Evolutionary conservation across 352 stramenopile species (phyloP), one percentile per base, ranked within the genome.

Genomic region (Hyaloperonospora arabidopsidis): DNA sequence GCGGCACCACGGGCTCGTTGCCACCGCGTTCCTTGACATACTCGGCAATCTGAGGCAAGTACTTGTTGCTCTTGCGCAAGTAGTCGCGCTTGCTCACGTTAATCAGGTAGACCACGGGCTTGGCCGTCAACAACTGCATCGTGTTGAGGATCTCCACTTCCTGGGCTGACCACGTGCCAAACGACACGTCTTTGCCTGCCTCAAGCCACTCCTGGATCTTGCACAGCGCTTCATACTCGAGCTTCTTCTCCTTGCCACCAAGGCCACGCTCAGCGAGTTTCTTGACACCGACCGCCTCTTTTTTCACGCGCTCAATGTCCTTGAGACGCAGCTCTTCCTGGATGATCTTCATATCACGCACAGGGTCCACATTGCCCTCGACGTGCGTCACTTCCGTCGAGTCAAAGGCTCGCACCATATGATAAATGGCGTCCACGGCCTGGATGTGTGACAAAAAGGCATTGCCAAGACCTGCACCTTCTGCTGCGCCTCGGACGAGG

Each of bases 51-150:
- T 98, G 97, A 10, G 95, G 87, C 45, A 99, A 75, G 70, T 93
- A 93, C 76, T 99, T 98, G 84, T 97, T 98, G 58, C 88, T 76
- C 79, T 99, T 99, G 55, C 93, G 85, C 55, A 99, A 83, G 77
- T 98, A 99, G 65, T 97, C 95, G 67, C 96, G 97, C 79, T 98
- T 97, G 61, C 84, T 97, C 48, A 99, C 84, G 75, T 99, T 99
- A 41, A 99, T 92, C 19, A 99, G 79, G 79, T 98, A 99, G 28
- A 99, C 96, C n/a, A 96, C 83, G 0, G 93, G 91, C 79, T 97
- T 97, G 40, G 91, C 89, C 12, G 92, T 97, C 44, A 97, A 57
- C 15, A 97, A 69, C 72, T 97, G 91, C 56, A 95, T 75, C 25
- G 69, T 76, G 74, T 97, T 97, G 7, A 97, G 72, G 5, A 97